Evolutionary conservation across 805 yeast genomes (phyloP), one percentile per base, ranked within the genome.

Genomic region (Lipomyces spencermartinsiae): DNA sequence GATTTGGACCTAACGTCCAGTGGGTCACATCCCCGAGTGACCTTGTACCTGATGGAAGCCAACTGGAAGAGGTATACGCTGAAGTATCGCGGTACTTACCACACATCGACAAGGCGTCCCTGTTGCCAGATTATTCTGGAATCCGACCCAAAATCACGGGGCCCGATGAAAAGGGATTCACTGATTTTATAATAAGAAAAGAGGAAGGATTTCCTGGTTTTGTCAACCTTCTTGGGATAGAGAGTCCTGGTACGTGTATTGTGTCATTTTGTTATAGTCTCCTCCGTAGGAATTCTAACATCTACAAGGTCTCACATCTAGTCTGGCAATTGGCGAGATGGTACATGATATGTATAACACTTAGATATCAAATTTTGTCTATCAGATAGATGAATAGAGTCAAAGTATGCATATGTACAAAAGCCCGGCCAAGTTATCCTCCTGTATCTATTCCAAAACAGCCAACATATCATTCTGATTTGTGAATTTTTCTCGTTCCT

Each of bases 1-100:
- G 86, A 71, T 93, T 93, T 76, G 98, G 98, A 0, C 97, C 97
- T 0, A 97, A 93, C 76, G 78, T 92, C 54, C 95, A 92, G 77
- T 92, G 96, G 91, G 86, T 90, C 1, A 12, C 74, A 9, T 59
- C 71, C 4, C 77, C 80, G 0, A 61, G 64, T 8, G 80, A 78
- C 60, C 74, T 78, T 1, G 60, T 58, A 16, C 79, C 78, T 6
- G 77, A 73, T 49, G 68, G 68, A 8, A 58, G 74, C 0, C 89
- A 89, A 67, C 75, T 89, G 8, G 80, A 81, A 10, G 80, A 79
- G 0, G 95, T 95, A 0, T 83, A 78, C 66, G 77, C 81, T 39
- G 91, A 89, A 8, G 89, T 92, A 4, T 73, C 78, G 10, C 80
- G 82, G 61, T 91, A 92, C 76, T 84, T 89, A 66, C 93, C 96